phyloP scores from a whole-genome alignment of 1,284 basidiomycete species.

The Phylloporus sp. region DNA sequence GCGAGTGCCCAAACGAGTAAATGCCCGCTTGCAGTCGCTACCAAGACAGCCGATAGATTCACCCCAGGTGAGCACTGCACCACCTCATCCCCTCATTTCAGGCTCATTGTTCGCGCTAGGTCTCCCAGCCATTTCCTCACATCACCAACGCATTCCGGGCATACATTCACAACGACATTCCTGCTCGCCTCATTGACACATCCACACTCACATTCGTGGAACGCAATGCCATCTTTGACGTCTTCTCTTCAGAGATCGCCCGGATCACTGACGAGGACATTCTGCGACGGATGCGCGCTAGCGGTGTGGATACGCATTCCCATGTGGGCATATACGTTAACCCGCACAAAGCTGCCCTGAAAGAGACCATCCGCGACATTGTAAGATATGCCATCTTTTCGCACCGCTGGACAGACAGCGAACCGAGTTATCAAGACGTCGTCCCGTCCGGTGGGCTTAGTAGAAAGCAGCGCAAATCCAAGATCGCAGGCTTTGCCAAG shows the following conservation, averaged over 20 bases:
- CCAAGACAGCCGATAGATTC: conserved; percentile 2
- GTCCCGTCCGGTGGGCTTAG: not conserved
- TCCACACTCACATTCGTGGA: conserved; percentile 31
- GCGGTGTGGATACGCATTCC: conserved; percentile 14
- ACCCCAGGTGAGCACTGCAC: conserved; percentile 8
- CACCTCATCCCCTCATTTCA: not conserved
- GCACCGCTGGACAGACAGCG: conserved; percentile 36
- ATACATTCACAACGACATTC: conserved; percentile 37
- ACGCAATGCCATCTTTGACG: conserved; percentile 22
- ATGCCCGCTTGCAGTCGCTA: too few species aligned
- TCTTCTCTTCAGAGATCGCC: conserved; percentile 29
- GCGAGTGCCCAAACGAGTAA: conserved; percentile 9
- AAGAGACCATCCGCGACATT: conserved; percentile 28
- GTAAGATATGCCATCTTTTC: conserved; percentile 37
- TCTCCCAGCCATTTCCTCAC: conserved; percentile 10
- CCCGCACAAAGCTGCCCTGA: conserved; percentile 19
- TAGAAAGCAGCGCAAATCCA: conserved; percentile 10
- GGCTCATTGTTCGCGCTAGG: not conserved
- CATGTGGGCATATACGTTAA: conserved; percentile 27
- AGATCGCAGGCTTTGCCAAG: conserved; percentile 21
- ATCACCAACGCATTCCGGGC: conserved; percentile 22
- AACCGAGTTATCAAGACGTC: conserved; percentile 35
- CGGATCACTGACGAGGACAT: conserved; percentile 28
- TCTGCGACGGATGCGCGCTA: conserved; percentile 6
- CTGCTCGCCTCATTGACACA: conserved; percentile 37